A percentile compares a stretch with the other conserved stretches of the same genome.
phyloP scores from a whole-genome alignment of 1,139 yeast genomes.

The Candida sanyaensis region DNA sequence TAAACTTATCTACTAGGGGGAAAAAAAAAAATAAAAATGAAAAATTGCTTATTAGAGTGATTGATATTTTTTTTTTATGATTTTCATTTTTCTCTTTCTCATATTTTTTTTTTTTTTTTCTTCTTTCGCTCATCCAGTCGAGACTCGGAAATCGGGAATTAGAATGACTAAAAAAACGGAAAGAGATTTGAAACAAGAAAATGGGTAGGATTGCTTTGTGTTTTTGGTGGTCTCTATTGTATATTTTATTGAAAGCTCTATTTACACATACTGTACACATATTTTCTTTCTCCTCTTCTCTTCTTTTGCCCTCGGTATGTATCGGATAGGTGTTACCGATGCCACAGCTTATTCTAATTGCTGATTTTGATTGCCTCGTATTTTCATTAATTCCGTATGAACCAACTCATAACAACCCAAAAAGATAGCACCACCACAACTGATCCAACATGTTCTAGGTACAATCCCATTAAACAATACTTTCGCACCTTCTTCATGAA shows the following conservation, averaged over 20 bases:
- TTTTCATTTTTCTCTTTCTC: neutral
- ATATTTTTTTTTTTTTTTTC: neutral
- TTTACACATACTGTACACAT: no score
- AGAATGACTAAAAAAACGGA: no score
- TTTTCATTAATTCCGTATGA: slow-evolving; percentile 20
- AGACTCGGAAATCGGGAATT: no score
- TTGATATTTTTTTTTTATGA: no score
- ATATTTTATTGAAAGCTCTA: no score
- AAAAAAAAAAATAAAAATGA: neutral
- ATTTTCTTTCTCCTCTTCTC: no score
- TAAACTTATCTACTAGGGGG: no score
- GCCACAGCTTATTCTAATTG: neutral
- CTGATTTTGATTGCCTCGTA: neutral
- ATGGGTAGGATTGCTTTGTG: no score
- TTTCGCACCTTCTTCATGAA: slow-evolving; percentile 62
- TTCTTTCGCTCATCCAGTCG: neutral
- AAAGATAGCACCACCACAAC: slow-evolving; percentile 98
- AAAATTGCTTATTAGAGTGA: neutral
- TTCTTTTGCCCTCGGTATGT: no score
- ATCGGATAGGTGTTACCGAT: no score
- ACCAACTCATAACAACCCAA: slow-evolving; percentile 90
- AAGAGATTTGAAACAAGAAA: no score
- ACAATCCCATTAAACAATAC: slow-evolving; percentile 85
- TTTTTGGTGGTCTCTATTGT: no score
- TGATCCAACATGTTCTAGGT: slow-evolving; percentile 95